Evolutionary conservation across 2,329 filamentous ascomycete species (phyloP), one percentile per base, ranked within the genome.

Genomic region (Colletotrichum trifolii): DNA sequence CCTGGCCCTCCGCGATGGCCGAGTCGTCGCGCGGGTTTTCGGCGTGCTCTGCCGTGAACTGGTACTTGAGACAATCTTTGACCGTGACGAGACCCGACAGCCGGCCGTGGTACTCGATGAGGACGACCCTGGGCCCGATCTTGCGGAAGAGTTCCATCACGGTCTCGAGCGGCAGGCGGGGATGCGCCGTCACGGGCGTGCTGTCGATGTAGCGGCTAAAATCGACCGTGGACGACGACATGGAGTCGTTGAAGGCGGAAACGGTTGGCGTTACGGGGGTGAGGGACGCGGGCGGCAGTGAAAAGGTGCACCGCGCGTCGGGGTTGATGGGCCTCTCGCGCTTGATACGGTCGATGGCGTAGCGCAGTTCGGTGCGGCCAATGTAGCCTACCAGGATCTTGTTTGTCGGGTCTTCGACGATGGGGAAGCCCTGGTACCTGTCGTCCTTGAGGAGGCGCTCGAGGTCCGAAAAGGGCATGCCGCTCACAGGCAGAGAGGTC

Each of bases 91-190:
- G 84, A 0, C 96, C 96, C 0, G 87, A 87, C 2, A 99, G 84
- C 54, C 88, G 87, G 12, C 96, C 96, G 64, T 92, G 91, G 74
- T 97, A 91, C 76, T 99, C 96, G 43, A 97, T 91, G 4, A 99
- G 84, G 54, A 99, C 95, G 6, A 97, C 94, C 1, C 96, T 88
- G 0, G 95, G 96, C 0, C 96, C 96, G 75, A 99, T 96, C 81
- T 98, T 99, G 76, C 95, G 95, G 83, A 99, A 99, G 10, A 99
- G 84, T 74, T 99, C 96, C 94, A 99, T 97, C 38, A 97, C 95
- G 0, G 96, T 99, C 78, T 99, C 96, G 0, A 99, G 87, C 0
- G 95, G 92, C 1, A 98, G 87, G 2, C 93, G 89, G 0, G 96
- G 96, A 73, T 99, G 96, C 1, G 94, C 94, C 0, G 94, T 92